Evolutionary conservation across 257 asterid genomes (phyloP).

Genomic region (Datura wrightii): DNA sequence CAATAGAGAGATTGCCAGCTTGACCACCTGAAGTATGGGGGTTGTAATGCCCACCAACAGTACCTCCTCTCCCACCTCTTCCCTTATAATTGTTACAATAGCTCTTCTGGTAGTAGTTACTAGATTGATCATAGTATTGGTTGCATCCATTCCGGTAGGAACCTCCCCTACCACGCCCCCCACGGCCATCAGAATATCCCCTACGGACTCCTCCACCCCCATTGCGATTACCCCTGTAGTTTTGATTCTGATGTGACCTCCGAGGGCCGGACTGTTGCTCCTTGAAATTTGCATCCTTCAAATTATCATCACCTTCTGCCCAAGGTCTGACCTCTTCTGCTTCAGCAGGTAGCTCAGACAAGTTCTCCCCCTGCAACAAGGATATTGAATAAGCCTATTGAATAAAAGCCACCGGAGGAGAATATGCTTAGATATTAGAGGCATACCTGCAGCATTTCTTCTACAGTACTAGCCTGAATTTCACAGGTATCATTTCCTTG

Average conservation of each 20-base stretch:
- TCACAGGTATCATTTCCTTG: constrained; percentile 42
- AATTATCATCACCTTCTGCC: no score
- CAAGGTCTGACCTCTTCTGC: no score
- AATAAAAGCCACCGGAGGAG: background rate
- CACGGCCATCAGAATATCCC: constrained; percentile 62
- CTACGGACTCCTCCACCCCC: constrained; percentile 55
- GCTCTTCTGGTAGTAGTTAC: constrained; percentile 48
- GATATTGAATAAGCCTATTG: background rate
- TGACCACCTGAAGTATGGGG: constrained; percentile 42
- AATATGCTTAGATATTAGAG: background rate
- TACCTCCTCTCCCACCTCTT: constrained; percentile 70
- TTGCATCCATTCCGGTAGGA: constrained; percentile 40
- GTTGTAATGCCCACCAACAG: constrained; percentile 46
- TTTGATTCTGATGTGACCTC: no score
- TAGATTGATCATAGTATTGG: constrained; percentile 62
- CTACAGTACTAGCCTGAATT: constrained; percentile 46
- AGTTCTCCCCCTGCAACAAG: no score
- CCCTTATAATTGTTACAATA: no score
- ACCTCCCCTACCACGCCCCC: constrained; percentile 67
- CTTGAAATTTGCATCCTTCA: no score
- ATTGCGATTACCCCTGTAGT: no score
- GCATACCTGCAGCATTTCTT: constrained; percentile 55
- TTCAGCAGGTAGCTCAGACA: no score
- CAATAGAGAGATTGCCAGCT: constrained; percentile 46
- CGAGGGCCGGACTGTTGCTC: no score